phyloP scores from a whole-genome alignment of 2,329 filamentous ascomycete genomes.

The Albifimbria verrucaria region DNA sequence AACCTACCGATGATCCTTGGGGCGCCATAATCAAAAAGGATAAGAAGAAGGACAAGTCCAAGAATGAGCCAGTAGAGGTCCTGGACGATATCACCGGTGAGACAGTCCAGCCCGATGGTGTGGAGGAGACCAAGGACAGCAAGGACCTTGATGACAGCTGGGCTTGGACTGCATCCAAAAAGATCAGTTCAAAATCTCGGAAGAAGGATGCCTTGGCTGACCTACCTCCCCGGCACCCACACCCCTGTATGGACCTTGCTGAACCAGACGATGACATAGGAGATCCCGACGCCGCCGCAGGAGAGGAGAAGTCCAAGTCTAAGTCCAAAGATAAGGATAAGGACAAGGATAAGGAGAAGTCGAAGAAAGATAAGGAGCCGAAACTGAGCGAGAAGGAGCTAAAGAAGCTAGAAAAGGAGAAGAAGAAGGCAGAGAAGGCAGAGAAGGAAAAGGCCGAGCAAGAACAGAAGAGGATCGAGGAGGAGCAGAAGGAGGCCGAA shows the following conservation, averaged over 20 bases:
- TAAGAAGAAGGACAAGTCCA: constrained; percentile 44
- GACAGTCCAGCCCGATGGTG: constrained; percentile 42
- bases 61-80: constrained; percentile 47
- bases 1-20: constrained; percentile 40
- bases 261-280: constrained; percentile 31
- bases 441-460: constrained; percentile 27
- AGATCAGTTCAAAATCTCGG: constrained; percentile 41
- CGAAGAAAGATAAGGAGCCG: constrained; percentile 34
- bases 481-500: constrained; percentile 12
- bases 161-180: constrained; percentile 39
- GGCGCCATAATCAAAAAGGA: constrained; percentile 25
- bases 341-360: constrained; percentile 36
- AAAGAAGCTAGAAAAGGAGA: constrained; percentile 48
- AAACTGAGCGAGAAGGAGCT: constrained; percentile 49
- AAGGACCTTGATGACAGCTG: constrained; percentile 41
- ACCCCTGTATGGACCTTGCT: constrained; percentile 43
- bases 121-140: constrained; percentile 40
- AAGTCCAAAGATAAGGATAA: constrained; percentile 42
- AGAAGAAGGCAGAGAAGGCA: constrained; percentile 40
- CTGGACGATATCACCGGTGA: constrained; percentile 43
- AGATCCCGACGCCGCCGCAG: constrained; percentile 31
- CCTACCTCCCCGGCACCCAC: constrained; percentile 46
- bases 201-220: constrained; percentile 34
- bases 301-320: constrained; percentile 28
- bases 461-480: constrained; percentile 20